Percentiles rank a stretch among this genome's conserved stretches.
Evolutionary conservation across 345 rosid genomes (phyloP).

Genomic region (Sisymbrium irio): DNA sequence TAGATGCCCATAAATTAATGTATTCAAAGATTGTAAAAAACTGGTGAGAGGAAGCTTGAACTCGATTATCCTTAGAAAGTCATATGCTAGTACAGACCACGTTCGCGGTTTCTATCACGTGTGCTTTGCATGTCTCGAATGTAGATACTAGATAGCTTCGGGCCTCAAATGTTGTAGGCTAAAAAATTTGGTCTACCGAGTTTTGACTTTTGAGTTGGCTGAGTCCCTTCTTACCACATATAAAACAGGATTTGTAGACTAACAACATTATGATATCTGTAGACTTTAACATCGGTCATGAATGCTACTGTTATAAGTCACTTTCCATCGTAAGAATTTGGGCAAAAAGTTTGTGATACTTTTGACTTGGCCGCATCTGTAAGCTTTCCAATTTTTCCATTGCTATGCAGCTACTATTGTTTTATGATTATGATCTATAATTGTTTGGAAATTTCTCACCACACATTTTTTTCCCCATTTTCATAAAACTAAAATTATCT

Average conservation of each 20-base stretch:
- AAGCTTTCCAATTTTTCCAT: not conserved
- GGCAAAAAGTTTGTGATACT: not conserved
- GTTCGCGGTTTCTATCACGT: not conserved
- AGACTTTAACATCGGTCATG: not conserved
- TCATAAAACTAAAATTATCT: not conserved
- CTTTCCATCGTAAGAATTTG: not conserved
- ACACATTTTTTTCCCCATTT: not conserved
- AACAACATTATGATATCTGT: not conserved
- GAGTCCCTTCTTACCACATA: not conserved
- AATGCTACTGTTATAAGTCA: not conserved
- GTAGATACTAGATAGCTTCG: not conserved
- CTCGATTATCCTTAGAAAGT: too few species aligned
- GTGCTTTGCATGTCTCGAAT: not conserved
- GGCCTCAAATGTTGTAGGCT: not conserved
- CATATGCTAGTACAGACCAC: too few species aligned
- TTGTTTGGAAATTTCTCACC: not conserved
- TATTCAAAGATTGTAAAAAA: too few species aligned
- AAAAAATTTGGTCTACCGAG: not conserved
- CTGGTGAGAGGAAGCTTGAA: too few species aligned
- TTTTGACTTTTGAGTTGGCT: not conserved
- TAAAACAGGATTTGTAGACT: not conserved
- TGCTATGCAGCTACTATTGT: not conserved
- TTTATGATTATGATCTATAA: not conserved
- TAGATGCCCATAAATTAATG: too few species aligned
- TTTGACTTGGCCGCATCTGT: slow-evolving; percentile 3